phyloP scores from a whole-genome alignment of 1,284 basidiomycete genomes.

The Cerioporus squamosus region DNA sequence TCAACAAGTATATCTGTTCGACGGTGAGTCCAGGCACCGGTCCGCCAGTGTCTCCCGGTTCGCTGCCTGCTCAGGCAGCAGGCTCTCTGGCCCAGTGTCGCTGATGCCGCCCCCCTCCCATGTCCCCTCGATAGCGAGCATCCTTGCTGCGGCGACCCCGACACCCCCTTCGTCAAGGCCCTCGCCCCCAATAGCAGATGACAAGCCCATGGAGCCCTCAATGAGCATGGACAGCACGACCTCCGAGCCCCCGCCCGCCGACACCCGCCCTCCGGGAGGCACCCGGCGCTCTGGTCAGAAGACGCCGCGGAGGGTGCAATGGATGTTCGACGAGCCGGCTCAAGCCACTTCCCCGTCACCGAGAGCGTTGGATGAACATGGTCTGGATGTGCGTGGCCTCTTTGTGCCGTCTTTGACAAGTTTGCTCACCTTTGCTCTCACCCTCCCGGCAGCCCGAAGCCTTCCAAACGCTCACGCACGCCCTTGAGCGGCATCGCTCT shows the following conservation, averaged over 20 bases:
- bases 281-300: constrained; percentile 40
- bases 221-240: constrained; percentile 2
- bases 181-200: not conserved
- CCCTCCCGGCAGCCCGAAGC: constrained; percentile 46
- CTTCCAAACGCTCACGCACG: constrained; percentile 52
- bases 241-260: constrained; percentile 5
- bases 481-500: constrained; percentile 44
- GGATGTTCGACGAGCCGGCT: constrained; percentile 37
- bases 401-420: not conserved
- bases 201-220: constrained; percentile 26
- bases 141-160: constrained; percentile 19
- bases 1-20: constrained; percentile 9
- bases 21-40: constrained; percentile 10
- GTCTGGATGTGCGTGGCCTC: constrained; percentile 48
- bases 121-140: constrained; percentile 29
- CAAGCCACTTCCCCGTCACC: constrained; percentile 2
- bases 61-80: not conserved
- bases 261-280: constrained; percentile 28
- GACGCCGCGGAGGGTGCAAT: constrained; percentile 54
- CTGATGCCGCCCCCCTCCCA: constrained; percentile 21
- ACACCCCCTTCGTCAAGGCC: constrained; percentile 10
- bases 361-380: constrained; percentile 49
- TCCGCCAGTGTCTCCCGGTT: not conserved
- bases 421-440: not conserved
- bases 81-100: not conserved